These are phyloP conservation scores for Sphagnum fallax DNA, from an alignment of 228 moss, liverwort and hornwort species.

Conservation along the genomic window DNA sequence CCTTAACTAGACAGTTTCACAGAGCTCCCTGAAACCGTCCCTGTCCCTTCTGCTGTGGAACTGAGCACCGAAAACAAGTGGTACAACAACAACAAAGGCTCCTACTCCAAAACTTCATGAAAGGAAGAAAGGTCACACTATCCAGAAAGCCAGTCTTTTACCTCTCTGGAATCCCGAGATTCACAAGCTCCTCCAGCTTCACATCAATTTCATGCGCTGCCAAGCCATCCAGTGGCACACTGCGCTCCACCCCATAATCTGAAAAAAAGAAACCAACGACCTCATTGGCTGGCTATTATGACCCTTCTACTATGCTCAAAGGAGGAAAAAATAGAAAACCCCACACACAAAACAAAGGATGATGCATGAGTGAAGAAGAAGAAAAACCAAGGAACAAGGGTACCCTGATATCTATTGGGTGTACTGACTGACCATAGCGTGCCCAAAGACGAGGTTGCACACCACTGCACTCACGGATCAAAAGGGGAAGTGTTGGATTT, in stretches of 20 bases:
- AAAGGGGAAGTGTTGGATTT: conserved; percentile 78
- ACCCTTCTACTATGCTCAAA: no score
- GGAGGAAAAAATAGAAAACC: no score
- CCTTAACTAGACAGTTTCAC: no score
- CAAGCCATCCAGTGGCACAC: conserved; percentile 68
- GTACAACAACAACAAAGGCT: no score
- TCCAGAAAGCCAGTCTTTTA: background rate
- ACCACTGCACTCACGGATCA: conserved; percentile 82
- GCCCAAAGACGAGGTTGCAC: conserved; percentile 88
- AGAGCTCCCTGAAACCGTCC: no score
- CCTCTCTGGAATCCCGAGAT: conserved; percentile 18
- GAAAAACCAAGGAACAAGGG: background rate
- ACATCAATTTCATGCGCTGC: conserved; percentile 66
- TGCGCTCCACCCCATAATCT: conserved; percentile 89
- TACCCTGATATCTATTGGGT: background rate
- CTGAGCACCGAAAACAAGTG: no score
- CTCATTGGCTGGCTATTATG: background rate
- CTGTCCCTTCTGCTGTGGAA: no score
- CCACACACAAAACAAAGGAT: no score
- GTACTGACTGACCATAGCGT: conserved; percentile 52
- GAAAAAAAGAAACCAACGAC: background rate
- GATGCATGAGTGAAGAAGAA: background rate
- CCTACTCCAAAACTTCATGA: no score
- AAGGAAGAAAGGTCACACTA: no score
- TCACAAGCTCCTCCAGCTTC: conserved; percentile 67